Evolutionary conservation across 169 alveolate genomes (phyloP).

Genomic region (Plasmodium knowlesi): DNA sequence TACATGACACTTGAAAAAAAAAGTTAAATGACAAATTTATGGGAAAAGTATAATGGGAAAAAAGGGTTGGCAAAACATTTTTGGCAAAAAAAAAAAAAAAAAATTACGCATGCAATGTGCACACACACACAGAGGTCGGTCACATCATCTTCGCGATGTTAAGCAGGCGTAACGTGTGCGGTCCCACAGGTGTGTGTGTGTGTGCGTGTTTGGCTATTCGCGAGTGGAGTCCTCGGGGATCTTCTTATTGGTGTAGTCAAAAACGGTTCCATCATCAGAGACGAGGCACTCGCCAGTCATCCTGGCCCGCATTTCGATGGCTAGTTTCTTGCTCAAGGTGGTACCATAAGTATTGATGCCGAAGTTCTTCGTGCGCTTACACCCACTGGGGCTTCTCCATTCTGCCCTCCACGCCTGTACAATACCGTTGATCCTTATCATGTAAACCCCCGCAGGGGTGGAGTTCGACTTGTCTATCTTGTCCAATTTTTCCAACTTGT

Average conservation of each 20-base stretch:
- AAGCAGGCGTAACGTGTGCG: background rate
- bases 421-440: slow-evolving; percentile 56
- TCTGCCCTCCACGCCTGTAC: slow-evolving; percentile 77
- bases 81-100: background rate
- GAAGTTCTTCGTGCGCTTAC: slow-evolving; percentile 57
- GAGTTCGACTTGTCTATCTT: background rate
- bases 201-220: background rate
- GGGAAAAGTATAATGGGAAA: no score
- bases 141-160: background rate
- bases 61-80: background rate
- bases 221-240: background rate
- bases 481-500: slow-evolving; percentile 16
- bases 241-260: slow-evolving; percentile 32
- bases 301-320: slow-evolving; percentile 72
- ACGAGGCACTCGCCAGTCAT: slow-evolving; percentile 70
- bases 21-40: background rate
- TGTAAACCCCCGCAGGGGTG: slow-evolving; percentile 71
- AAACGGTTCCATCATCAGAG: slow-evolving; percentile 71
- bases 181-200: no score
- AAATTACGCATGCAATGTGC: background rate
- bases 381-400: slow-evolving; percentile 73
- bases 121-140: no score
- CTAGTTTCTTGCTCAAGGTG: slow-evolving; percentile 65
- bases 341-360: slow-evolving; percentile 69
- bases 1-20: background rate